Evolutionary conservation across 2,329 filamentous ascomycete genomes (phyloP).

Genomic region (Alternaria incomplexa): DNA sequence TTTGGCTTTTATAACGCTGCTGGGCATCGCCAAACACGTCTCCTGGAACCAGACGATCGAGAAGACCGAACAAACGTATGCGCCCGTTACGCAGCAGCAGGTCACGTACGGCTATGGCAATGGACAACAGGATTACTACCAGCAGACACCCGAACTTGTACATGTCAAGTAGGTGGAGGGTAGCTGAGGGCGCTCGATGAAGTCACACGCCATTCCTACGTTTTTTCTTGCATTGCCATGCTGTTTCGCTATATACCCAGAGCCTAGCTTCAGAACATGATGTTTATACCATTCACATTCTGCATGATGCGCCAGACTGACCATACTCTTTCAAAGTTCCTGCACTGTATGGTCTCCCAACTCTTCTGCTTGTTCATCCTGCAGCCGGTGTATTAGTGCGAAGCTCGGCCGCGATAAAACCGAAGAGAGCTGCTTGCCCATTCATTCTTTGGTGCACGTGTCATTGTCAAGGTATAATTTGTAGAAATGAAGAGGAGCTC

Average conservation of each 20-base stretch:
- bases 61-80: not conserved
- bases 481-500: not conserved
- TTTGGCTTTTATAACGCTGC: constrained; percentile 24
- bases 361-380: not conserved
- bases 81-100: constrained; percentile 9
- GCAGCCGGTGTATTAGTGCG: not conserved
- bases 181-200: not conserved
- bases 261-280: not conserved
- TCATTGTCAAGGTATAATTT: not conserved
- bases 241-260: not conserved
- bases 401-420: not conserved
- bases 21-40: constrained; percentile 28
- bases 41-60: constrained; percentile 9
- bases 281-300: not conserved
- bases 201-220: not conserved
- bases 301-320: not conserved
- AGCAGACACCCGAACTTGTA: constrained; percentile 17
- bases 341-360: not conserved
- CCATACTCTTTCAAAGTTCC: not conserved
- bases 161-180: not conserved
- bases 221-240: not conserved
- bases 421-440: not conserved
- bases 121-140: constrained; percentile 21
- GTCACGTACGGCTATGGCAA: constrained; percentile 13
- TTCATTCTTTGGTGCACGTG: not conserved